These are phyloP conservation scores for Myxozyma mucilagina DNA, from an alignment of 805 yeast genomes.

Conservation along the genomic window DNA sequence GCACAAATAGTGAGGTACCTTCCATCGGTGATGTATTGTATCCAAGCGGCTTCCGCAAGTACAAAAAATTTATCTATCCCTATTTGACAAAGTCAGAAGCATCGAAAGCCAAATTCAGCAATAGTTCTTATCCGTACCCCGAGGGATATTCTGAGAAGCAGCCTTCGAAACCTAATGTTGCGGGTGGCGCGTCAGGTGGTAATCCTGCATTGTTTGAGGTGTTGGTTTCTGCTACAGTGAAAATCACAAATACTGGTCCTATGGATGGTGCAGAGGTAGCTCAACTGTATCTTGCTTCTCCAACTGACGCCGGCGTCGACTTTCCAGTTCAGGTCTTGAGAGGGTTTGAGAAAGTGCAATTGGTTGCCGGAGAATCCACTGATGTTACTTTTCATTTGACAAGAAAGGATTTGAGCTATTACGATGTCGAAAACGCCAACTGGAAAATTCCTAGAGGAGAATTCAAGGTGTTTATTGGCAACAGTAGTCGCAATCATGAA, in stretches of 20 bases:
- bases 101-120: slow-evolving; percentile 1
- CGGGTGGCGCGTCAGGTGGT: slow-evolving; percentile 58
- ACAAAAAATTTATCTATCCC: slow-evolving; percentile 35
- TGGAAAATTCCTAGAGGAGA: slow-evolving; percentile 61
- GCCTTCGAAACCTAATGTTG: slow-evolving; percentile 32
- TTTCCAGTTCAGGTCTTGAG: slow-evolving; percentile 56
- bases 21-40: slow-evolving; percentile 41
- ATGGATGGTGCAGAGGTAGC: slow-evolving; percentile 51
- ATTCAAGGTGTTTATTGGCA: slow-evolving; percentile 53
- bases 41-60: slow-evolving; percentile 41
- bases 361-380: slow-evolving; percentile 46
- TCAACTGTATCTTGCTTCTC: slow-evolving; percentile 56
- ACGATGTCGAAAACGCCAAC: slow-evolving; percentile 57
- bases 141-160: slow-evolving; percentile 43
- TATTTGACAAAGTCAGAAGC: slow-evolving; percentile 24
- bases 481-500: slow-evolving; percentile 14
- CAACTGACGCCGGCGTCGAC: slow-evolving; percentile 44
- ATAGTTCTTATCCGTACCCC: slow-evolving; percentile 42
- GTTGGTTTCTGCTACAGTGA: slow-evolving; percentile 49
- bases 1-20: slow-evolving; percentile 31
- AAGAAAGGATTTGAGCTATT: slow-evolving; percentile 56
- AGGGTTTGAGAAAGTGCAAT: slow-evolving; percentile 57
- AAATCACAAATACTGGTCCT: slow-evolving; percentile 52
- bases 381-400: slow-evolving; percentile 48
- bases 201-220: slow-evolving; percentile 61